These are phyloP conservation scores for Teratosphaeriaceae sp. DNA, from an alignment of 2,329 filamentous ascomycete species.

Conservation along the genomic window DNA sequence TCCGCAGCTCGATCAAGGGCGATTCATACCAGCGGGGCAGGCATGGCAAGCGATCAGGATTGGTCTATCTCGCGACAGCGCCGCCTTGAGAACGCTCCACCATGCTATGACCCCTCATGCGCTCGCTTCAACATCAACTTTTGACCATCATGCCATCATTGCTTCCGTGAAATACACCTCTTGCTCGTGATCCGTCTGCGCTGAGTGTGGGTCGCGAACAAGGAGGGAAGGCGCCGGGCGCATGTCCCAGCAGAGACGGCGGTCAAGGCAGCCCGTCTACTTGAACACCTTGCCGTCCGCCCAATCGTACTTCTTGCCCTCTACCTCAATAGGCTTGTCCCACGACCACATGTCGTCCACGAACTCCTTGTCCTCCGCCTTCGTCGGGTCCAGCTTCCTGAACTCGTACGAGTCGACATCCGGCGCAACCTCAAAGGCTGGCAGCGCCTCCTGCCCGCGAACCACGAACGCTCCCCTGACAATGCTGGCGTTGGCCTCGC, in stretches of 20 bases:
- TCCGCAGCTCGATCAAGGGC: not conserved
- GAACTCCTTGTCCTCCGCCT: slow-evolving; percentile 75
- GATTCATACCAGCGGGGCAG: not conserved
- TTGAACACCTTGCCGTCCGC: slow-evolving; percentile 98
- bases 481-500: slow-evolving; percentile 78
- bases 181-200: too few relatives aligned
- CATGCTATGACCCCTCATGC: not conserved
- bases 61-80: too few relatives aligned
- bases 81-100: not conserved
- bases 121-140: not conserved
- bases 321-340: slow-evolving; percentile 73
- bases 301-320: slow-evolving; percentile 84
- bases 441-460: slow-evolving; percentile 78
- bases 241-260: not conserved
- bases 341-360: slow-evolving; percentile 85
- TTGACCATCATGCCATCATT: slow-evolving; percentile 1
- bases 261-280: too few relatives aligned
- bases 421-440: slow-evolving; percentile 93
- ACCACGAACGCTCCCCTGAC: slow-evolving; percentile 92
- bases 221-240: not conserved
- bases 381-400: slow-evolving; percentile 89
- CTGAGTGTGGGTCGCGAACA: too few relatives aligned
- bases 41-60: not conserved
- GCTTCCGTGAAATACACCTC: not conserved
- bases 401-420: slow-evolving; percentile 97